Evolutionary conservation across 2,329 filamentous ascomycete species (phyloP), one percentile per base, ranked within the genome.

Genomic region (Furcasterigmium sp.): DNA sequence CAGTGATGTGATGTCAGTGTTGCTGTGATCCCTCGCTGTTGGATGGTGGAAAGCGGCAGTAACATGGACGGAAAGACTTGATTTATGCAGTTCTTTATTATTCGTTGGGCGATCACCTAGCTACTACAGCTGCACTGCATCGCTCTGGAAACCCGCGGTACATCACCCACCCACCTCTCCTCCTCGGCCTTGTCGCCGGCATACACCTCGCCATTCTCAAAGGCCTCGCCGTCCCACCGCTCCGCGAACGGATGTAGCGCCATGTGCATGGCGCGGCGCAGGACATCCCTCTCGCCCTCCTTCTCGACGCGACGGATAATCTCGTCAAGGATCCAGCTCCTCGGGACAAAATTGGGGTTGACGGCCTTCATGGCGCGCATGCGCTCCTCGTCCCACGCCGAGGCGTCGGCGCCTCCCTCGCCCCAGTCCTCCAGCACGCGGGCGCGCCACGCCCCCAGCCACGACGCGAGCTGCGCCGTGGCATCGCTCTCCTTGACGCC

Each of bases 301-400:
- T 87, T 87, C 63, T 97, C 89, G 0, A 97, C 91, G 9, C 88
- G 78, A 37, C 85, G 80, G 52, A 98, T 97, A 13, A 98, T 63
- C 63, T 98, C 93, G 60, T 97, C 91, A 17, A 98, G 72, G 41
- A 98, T 80, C 91, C 91, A 98, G 15, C 86, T 84, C 37, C 90
- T 79, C 1, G 93, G 89, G 1, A 96, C 73, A 56, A 98, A 98
- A 68, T 87, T 95, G 3, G 93, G 93, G 58, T 98, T 98, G 18
- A 91, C 85, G 20, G 69, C 72, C 67, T 86, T 88, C 93, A 97
- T 97, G 11, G 77, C 78, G 23, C 58, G 63, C 46, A 82, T 77
- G 48, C 91, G 75, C 54, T 84, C 78, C 3, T 65, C 69, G 37
- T 94, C 84, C 14, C 60, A 56, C 2, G 60, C 67, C 3, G 60